phyloP scores from a whole-genome alignment of 257 asterid genomes.

The Anisodus acutangulus region DNA sequence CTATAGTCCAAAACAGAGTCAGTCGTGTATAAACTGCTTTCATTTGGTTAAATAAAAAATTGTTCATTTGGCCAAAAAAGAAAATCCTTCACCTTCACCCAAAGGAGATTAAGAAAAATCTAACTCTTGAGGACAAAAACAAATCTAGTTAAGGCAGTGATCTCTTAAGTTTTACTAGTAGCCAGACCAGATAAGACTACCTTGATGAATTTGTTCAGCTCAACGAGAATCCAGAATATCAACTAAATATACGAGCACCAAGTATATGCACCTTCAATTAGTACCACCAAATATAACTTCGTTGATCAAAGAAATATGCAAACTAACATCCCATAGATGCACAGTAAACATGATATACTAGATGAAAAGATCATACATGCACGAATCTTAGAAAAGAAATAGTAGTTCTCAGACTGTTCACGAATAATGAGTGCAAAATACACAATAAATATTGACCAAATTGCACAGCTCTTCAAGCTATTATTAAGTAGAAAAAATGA shows the following conservation, averaged over 20 bases:
- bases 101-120: neutral
- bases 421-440: slow-evolving; percentile 6
- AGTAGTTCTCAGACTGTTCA: slow-evolving; percentile 14
- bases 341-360: neutral
- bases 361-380: slow-evolving; percentile 17
- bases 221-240: neutral
- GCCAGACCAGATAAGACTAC: neutral
- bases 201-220: neutral
- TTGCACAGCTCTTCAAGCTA: slow-evolving; percentile 20
- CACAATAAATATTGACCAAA: slow-evolving; percentile 21
- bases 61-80: no score
- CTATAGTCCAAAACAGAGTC: no score
- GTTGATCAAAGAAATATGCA: neutral
- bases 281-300: neutral
- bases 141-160: neutral
- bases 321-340: neutral
- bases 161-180: neutral
- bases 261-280: neutral
- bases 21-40: no score
- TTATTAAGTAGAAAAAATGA: slow-evolving; percentile 21
- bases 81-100: neutral
- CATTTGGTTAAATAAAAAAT: no score
- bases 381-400: neutral
- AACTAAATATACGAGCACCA: neutral
- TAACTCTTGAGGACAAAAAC: no score